Base-by-base conservation (phyloP, 805 yeast genomes). In the Wickerhamiella allomyrinae region DNA sequence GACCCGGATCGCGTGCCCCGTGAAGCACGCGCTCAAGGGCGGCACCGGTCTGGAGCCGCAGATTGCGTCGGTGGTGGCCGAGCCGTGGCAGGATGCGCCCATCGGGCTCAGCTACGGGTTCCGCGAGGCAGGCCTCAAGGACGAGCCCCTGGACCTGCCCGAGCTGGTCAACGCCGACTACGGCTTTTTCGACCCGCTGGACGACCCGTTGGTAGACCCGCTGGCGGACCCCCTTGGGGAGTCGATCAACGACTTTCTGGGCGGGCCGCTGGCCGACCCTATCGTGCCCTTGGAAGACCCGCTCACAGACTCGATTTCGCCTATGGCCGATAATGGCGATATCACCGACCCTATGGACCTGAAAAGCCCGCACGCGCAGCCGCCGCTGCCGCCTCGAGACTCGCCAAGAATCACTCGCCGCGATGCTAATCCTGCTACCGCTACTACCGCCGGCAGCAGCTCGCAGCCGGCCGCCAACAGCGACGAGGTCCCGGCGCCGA, bases 131-230 rank as follows among this genome's bases (percentile, higher is more conserved):
- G 34, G 50, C 23, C 55, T 57, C 29, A 58, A 53, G 15, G 64
- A 56, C 36, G 66, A 49, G 15, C 47, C 51, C 24, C 57, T 57
- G 46, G 46, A 51, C 17, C 42, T 61, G 29, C 56, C 60, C 9
- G 62, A 57, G 40, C 49, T 62, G 19, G 39, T 53, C 11, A 54
- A 55, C 29, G 53, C 53, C 19, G 63, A 59, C 25, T 59, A 55
- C 46, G 57, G 57, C 39, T 45, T 58, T 49, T 57, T 62, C 37
- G 66, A 58, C 41, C 63, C 65, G 13, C 47, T 61, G 19, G 64
- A 60, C 14, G 53, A 46, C 15, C 36, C 36, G 15, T 11, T 27
- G 7, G 31, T 17, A 5, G 17, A 11, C 31, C 6, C 15, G 3
- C 13, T 27, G 17, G 15, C 6, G 31, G 8, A 25, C n/a, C n/a